Conservation (phyloP, 495 filamentous ascomycete species). For the Tuber brumale region DNA sequence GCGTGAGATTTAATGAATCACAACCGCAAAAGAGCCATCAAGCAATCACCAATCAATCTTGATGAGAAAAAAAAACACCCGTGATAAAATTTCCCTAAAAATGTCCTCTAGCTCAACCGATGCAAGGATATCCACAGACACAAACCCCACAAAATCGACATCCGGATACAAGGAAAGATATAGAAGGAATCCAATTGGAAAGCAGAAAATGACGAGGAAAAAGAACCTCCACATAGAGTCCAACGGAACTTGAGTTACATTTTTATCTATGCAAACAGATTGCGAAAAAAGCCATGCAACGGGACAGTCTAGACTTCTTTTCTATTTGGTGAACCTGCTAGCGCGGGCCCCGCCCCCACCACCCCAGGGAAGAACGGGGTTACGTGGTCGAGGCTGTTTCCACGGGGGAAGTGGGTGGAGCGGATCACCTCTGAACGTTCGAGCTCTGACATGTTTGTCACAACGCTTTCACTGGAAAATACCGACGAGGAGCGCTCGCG, state of each 20-base stretch:
- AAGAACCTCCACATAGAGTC: background rate
- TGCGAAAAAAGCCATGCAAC: background rate
- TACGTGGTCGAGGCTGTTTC: conserved; percentile 8
- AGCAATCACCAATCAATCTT: background rate
- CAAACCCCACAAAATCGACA: background rate
- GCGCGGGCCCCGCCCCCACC: background rate
- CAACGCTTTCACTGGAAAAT: conserved; percentile 38
- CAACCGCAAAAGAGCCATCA: background rate
- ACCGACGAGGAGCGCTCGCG: conserved; percentile 38
- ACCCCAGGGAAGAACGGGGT: background rate
- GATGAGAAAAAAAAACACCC: background rate
- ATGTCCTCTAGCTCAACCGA: background rate
- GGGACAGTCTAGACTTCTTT: background rate
- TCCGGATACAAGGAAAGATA: background rate
- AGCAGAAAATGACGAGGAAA: too few species aligned
- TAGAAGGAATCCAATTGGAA: background rate
- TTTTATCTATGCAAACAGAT: background rate
- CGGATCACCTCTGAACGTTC: conserved; percentile 30
- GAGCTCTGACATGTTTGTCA: conserved; percentile 40
- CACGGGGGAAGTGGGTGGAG: conserved; percentile 7
- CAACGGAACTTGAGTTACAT: background rate
- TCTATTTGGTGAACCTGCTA: background rate
- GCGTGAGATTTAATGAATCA: conserved; percentile 24
- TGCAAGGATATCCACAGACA: conserved; percentile 5
- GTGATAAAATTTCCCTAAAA: background rate